Evolutionary conservation across 2,329 filamentous ascomycete species (phyloP), one percentile per base, ranked within the genome.

Genomic region (Monilinia laxa): DNA sequence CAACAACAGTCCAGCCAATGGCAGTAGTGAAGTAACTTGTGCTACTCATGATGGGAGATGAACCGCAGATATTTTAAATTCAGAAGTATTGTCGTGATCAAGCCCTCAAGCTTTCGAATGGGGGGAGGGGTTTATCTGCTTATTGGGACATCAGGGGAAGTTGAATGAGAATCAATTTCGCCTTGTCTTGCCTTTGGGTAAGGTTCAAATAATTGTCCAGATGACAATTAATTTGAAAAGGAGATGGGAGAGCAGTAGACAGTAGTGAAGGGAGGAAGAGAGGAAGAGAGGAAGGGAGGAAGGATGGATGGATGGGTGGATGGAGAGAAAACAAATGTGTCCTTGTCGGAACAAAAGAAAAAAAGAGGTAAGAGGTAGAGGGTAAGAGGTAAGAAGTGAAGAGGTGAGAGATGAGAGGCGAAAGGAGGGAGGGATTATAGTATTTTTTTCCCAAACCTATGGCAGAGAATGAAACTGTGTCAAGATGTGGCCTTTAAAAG

Each of bases 1-100:
- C 58, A 57, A 80, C 71, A 47, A 75, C 72, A 62, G 72, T 75
- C 75, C 76, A 80, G 66, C 78, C 78, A 69, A 75, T 77, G 70
- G 77, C 73, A 64, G 78, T 79, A n/a, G 67, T 71, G 45, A 68
- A 49, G 7, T 53, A 65, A 56, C 70, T 68, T 69, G 73, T 73
- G n/a, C 25, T 68, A 64, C 23, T 45, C 42, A 66, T 66, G 51
- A 64, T 65, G 63, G 31, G 31, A 63, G 12, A 62, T 38, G 45
- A 42, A 49, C 42, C 28, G 58, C 45, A 62, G 58, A 60, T 51
- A 25, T 23, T 25, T 20, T 9, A 20, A 56, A 9, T 20, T 45
- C 23, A 16, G 11, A 63, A 56, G n/a, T 42, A 12, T 16, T 51
- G 20, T 25, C 58, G 58, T 20, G 38, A 62, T 25, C 58, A 52